Evolutionary conservation across 176 grass and related monocot species (phyloP), one percentile per base, ranked within the genome.

Genomic region (Luzula sylvatica): DNA sequence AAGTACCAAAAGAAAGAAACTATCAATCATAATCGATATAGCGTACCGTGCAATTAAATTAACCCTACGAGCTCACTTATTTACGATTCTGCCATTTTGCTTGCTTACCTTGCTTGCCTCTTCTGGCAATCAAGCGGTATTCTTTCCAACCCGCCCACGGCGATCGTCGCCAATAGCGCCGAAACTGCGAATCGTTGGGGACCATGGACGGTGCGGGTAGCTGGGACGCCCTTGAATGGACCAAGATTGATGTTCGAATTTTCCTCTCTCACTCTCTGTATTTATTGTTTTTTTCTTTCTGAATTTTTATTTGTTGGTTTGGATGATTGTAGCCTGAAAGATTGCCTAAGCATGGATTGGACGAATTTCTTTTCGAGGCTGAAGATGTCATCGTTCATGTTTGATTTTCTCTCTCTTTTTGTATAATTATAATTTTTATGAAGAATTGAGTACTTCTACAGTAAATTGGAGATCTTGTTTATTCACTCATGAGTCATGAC

Each of bases 381-480:
- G 75, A 79, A 61, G 75, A 72, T 17, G 75, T 79, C 26, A 40
- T 67, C 61, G 61, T 79, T 32, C 75, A 79, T 69, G 75, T 79
- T 50, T 47, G 27, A 7, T 46, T 54, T 50, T 50, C 17, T 52
- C 25, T 8, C 42, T 49, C n/a, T 27, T 15, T 22, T 55, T 20
- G 21, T 58, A 32, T 4, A 12, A 50, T 55, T 16, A 41, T 1
- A 54, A 45, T 53, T 63, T 28, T 13, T 14, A 16, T 40, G 2
- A 15, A 3, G 9, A 60, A 60, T 44, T 21, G 28, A n/a, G 27
- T 23, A 17, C 20, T 18, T 8, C 21, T 6, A 26, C 19, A 54
- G 53, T 38, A 56, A 30, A 30, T 23, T 11, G 38, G 38, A n/a
- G n/a, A 59, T 32, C 38, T 42, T 15, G 12, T 59, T 26, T 59